Conservation (phyloP, 257 asterid genomes). For the Solanum tacnaense region DNA sequence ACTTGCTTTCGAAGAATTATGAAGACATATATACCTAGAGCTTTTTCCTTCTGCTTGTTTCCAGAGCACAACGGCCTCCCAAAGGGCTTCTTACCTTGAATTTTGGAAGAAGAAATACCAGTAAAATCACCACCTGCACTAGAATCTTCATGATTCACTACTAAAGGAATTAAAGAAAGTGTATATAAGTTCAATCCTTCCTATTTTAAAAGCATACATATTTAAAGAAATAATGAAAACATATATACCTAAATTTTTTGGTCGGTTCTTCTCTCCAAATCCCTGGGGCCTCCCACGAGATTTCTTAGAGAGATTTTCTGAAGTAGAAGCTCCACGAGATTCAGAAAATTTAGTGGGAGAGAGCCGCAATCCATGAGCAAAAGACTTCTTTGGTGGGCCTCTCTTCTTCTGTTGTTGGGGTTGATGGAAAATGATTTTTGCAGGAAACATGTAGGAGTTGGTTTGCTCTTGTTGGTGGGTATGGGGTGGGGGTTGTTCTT, state of each 20-base stretch:
- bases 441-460: neutral
- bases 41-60: too few species aligned
- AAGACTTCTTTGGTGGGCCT: neutral
- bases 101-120: too few species aligned
- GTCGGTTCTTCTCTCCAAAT: neutral
- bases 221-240: too few species aligned
- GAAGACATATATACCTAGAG: too few species aligned
- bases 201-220: too few species aligned
- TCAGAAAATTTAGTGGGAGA: neutral
- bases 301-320: neutral
- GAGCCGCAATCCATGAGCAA: neutral
- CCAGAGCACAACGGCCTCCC: too few species aligned
- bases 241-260: neutral
- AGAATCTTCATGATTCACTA: too few species aligned
- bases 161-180: too few species aligned
- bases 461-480: neutral
- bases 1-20: too few species aligned
- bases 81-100: too few species aligned
- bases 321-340: neutral
- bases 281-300: neutral
- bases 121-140: too few species aligned
- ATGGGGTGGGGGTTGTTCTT: neutral
- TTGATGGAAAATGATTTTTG: neutral
- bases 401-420: neutral
- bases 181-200: too few species aligned